Evolutionary conservation across 2,329 filamentous ascomycete species (phyloP).

Genomic region (Cladosporium sp.): DNA sequence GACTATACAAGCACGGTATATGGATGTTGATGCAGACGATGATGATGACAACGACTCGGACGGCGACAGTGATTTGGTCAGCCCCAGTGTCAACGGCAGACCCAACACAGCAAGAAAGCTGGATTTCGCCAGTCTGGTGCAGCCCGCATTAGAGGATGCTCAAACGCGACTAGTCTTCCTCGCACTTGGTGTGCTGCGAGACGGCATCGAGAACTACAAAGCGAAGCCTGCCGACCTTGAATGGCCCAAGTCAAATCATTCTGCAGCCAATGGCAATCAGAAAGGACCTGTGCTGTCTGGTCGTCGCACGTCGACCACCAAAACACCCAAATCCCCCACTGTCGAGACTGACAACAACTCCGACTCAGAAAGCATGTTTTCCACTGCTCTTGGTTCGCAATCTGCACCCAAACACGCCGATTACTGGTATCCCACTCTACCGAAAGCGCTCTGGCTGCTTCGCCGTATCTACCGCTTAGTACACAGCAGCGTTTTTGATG

Average conservation of each 20-base stretch:
- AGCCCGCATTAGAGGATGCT: slow-evolving; percentile 67
- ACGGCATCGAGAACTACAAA: slow-evolving; percentile 68
- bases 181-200: slow-evolving; percentile 62
- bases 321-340: slow-evolving; percentile 48
- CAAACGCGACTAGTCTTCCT: slow-evolving; percentile 69
- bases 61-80: slow-evolving; percentile 24
- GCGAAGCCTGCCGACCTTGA: slow-evolving; percentile 66
- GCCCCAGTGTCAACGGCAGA: slow-evolving; percentile 27
- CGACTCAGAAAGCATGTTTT: slow-evolving; percentile 50
- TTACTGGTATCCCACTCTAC: slow-evolving; percentile 65
- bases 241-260: slow-evolving; percentile 53
- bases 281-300: slow-evolving; percentile 55
- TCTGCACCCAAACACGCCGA: slow-evolving; percentile 27
- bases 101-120: slow-evolving; percentile 40
- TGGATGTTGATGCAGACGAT: slow-evolving; percentile 54
- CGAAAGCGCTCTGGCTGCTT: slow-evolving; percentile 68
- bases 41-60: slow-evolving; percentile 58
- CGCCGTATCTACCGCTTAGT: slow-evolving; percentile 70
- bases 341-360: slow-evolving; percentile 56
- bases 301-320: slow-evolving; percentile 43
- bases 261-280: slow-evolving; percentile 33
- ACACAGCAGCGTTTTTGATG: slow-evolving; percentile 70
- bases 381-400: slow-evolving; percentile 18
- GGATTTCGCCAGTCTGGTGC: slow-evolving; percentile 64
- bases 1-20: slow-evolving; percentile 65